phyloP scores from a whole-genome alignment of 164 flowering plant genomes.

The Cinnamomum micranthum region DNA sequence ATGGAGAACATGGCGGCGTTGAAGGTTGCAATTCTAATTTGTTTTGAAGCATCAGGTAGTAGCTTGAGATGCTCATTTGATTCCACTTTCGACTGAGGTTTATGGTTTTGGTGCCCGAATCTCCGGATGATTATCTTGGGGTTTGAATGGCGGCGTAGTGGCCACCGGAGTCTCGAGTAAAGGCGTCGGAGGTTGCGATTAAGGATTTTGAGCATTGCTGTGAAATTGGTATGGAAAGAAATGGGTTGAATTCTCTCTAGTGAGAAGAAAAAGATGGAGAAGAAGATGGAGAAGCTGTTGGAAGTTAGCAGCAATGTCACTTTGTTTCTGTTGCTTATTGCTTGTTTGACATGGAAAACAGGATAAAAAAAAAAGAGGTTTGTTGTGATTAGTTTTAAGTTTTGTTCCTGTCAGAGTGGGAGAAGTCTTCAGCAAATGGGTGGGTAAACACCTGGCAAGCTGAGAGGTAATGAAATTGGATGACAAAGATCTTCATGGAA shows the following conservation, averaged over 20 bases:
- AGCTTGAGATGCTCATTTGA: slow-evolving; percentile 17
- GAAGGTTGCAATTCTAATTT: slow-evolving; percentile 63
- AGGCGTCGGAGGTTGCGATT: slow-evolving; percentile 36
- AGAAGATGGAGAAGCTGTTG: not conserved
- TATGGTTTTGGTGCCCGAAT: slow-evolving; percentile 35
- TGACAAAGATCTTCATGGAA: not conserved
- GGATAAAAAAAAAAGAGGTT: too few species aligned
- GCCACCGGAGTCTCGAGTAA: slow-evolving; percentile 44
- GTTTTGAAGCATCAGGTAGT: slow-evolving; percentile 18
- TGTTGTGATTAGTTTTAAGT: too few species aligned
- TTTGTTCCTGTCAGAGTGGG: not conserved
- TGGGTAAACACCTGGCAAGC: not conserved
- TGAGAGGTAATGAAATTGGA: not conserved
- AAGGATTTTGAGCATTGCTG: slow-evolving; percentile 26
- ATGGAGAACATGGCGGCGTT: slow-evolving; percentile 83
- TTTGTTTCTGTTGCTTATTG: not conserved
- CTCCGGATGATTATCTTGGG: slow-evolving; percentile 49
- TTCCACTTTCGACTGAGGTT: slow-evolving; percentile 17
- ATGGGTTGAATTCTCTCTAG: not conserved
- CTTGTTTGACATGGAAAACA: not conserved
- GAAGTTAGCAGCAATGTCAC: not conserved
- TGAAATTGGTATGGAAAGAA: slow-evolving; percentile 22
- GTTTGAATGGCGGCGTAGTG: slow-evolving; percentile 37
- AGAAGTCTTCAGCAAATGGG: not conserved
- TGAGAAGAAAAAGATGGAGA: not conserved